Conservation (phyloP, 2,329 filamentous ascomycete species). For the Exophiala aquamarina region DNA sequence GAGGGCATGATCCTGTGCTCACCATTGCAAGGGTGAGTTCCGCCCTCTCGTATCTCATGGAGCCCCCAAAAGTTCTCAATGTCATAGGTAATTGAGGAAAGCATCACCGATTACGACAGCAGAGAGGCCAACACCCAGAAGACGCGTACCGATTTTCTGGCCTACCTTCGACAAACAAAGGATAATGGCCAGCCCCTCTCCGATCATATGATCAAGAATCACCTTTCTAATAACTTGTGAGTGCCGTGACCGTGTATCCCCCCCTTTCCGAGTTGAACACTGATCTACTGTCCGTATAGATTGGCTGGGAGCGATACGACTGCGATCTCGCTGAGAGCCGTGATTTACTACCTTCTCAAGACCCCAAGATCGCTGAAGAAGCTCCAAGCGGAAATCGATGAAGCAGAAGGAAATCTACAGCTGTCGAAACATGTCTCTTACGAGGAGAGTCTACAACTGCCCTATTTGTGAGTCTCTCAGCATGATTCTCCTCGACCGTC, state of each 20-base stretch:
- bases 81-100: too few species aligned
- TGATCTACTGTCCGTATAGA: slow-evolving; percentile 43
- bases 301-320: slow-evolving; percentile 59
- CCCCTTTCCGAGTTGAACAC: slow-evolving; percentile 56
- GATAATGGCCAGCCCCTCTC: too few species aligned
- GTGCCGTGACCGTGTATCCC: slow-evolving; percentile 53
- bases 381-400: slow-evolving; percentile 39
- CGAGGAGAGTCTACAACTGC: slow-evolving; percentile 21
- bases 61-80: too few species aligned
- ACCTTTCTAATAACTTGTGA: too few species aligned
- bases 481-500: too few species aligned
- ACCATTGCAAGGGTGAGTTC: slow-evolving; percentile 17
- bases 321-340: slow-evolving; percentile 59
- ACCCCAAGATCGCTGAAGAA: slow-evolving; percentile 41
- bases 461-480: too few species aligned
- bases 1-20: slow-evolving; percentile 38
- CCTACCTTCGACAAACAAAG: too few species aligned
- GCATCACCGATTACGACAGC: too few species aligned
- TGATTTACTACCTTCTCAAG: slow-evolving; percentile 53
- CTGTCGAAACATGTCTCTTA: slow-evolving; percentile 25
- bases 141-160: too few species aligned
- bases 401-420: slow-evolving; percentile 13
- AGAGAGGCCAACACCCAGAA: too few species aligned
- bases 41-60: slow-evolving; percentile 52
- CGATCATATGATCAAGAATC: too few species aligned